These are phyloP conservation scores for Xerocomellus dryophilus DNA, from an alignment of 768 basidiomycete genomes.

Conservation along the genomic window DNA sequence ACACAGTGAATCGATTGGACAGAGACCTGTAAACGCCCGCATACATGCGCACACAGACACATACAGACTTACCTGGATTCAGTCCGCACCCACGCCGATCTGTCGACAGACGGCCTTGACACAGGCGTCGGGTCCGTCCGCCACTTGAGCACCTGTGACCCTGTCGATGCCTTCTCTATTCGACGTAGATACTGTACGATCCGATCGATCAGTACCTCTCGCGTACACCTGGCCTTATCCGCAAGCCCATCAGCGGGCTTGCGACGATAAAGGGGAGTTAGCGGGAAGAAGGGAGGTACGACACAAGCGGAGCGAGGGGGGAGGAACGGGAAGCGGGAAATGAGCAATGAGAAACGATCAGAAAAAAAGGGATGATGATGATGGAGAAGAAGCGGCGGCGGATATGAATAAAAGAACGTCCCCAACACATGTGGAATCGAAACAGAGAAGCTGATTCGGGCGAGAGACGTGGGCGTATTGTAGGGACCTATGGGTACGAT, in stretches of 20 bases:
- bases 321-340: not conserved
- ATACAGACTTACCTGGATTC: slow-evolving; percentile 51
- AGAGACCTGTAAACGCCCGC: not conserved
- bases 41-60: slow-evolving; percentile 5
- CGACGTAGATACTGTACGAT: slow-evolving; percentile 40
- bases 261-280: slow-evolving; percentile 11
- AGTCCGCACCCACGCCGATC: slow-evolving; percentile 64
- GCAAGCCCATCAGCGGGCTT: slow-evolving; percentile 10
- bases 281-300: not conserved
- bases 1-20: too few species aligned
- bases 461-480: slow-evolving; percentile 32
- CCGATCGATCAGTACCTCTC: not conserved
- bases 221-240: not conserved
- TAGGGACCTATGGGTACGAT: slow-evolving; percentile 62
- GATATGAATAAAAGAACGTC: not conserved
- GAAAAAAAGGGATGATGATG: not conserved
- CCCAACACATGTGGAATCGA: not conserved
- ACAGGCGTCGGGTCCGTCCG: slow-evolving; percentile 56
- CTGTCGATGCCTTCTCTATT: slow-evolving; percentile 53
- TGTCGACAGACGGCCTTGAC: slow-evolving; percentile 55
- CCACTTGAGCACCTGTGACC: slow-evolving; percentile 54
- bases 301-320: not conserved
- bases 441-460: not conserved
- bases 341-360: not conserved
- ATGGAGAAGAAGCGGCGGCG: not conserved